Conservation (phyloP, 1,139 yeast species). For the Suhomyces atakaporum region DNA sequence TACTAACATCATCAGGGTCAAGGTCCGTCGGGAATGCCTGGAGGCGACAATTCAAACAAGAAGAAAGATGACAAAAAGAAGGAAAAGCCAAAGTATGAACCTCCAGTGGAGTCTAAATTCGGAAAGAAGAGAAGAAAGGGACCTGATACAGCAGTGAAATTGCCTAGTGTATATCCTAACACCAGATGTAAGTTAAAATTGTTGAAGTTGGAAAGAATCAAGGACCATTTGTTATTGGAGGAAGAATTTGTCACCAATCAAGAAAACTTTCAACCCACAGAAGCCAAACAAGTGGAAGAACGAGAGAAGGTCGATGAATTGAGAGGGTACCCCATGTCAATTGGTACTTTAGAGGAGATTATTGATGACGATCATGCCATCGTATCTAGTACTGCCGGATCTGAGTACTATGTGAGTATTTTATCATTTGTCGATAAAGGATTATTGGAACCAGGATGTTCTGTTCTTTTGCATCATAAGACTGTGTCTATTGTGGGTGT, state of each 20-base stretch:
- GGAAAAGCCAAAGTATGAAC: slow-evolving; percentile 93
- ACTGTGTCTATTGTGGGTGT: slow-evolving; percentile 95
- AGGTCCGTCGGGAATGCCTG: slow-evolving; percentile 76
- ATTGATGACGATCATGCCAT: slow-evolving; percentile 99
- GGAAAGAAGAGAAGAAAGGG: slow-evolving; percentile 92
- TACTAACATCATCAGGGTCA: slow-evolving; percentile 57
- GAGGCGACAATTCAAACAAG: slow-evolving; percentile 56
- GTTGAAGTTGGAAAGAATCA: slow-evolving; percentile 91
- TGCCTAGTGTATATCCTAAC: slow-evolving; percentile 88
- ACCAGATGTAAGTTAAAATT: slow-evolving; percentile 92
- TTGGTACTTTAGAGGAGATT: slow-evolving; percentile 95
- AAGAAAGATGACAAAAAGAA: slow-evolving; percentile 78
- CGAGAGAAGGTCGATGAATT: slow-evolving; percentile 92
- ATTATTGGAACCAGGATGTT: slow-evolving; percentile 95
- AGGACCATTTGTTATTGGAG: slow-evolving; percentile 91
- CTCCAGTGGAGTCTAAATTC: slow-evolving; percentile 93
- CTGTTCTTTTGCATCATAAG: slow-evolving; percentile 92
- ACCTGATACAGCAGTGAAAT: slow-evolving; percentile 79
- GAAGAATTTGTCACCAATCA: slow-evolving; percentile 96
- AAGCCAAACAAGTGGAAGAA: slow-evolving; percentile 95
- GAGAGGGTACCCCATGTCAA: slow-evolving; percentile 95
- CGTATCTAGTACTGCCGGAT: slow-evolving; percentile 93
- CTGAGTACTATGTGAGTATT: slow-evolving; percentile 94
- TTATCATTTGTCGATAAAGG: slow-evolving; percentile 98
- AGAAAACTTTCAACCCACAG: slow-evolving; percentile 93